Base-by-base conservation (phyloP, 179 eudicot genomes). In the Spergularia azorica region DNA sequence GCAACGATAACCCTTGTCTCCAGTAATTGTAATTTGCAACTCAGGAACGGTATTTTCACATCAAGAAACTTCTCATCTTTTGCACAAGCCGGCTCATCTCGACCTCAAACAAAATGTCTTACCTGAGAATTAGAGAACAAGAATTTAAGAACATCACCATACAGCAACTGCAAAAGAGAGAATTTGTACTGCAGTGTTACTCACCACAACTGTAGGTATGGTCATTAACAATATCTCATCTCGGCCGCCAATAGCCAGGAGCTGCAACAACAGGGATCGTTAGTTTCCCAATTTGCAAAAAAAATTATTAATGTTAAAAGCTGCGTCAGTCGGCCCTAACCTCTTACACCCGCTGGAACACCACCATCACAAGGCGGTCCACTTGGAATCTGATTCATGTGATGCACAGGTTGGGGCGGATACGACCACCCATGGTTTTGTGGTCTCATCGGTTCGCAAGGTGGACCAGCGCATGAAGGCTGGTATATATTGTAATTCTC, bases 241-340 rank as follows among this genome's bases (percentile, higher is more conserved):
- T 84, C 46, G 97, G 95, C 77, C 79, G 90, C 98, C 98, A 95
- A 75, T 77, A 95, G 73, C 88, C 82, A 70, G 94, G 94, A 82
- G 86, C 98, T 94, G 91, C 79, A 89, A 81, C 76, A 79, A 18
- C n/a, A 63, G 50, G 17, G 39, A 5, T 46, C 66, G 2, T 67
- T 52, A 54, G 63, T 43, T 12, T 63, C 41, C 36, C 9, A 26
- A 26, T 26, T 26, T 26, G 32, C 2, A n/a, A 26, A n/a, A n/a
- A n/a, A n/a, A n/a, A n/a, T n/a, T n/a, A n/a, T n/a, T n/a, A n/a
- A n/a, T n/a, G n/a, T n/a, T n/a, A n/a, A n/a, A n/a, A n/a, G n/a
- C n/a, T n/a, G n/a, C n/a, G n/a, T n/a, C n/a, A 59, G 63, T 21
- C 20, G 63, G 63, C 52, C 68, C 88, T 71, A 55, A 95, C 97